Conservation (phyloP, 257 asterid genomes). For the Verbascum thapsus region DNA sequence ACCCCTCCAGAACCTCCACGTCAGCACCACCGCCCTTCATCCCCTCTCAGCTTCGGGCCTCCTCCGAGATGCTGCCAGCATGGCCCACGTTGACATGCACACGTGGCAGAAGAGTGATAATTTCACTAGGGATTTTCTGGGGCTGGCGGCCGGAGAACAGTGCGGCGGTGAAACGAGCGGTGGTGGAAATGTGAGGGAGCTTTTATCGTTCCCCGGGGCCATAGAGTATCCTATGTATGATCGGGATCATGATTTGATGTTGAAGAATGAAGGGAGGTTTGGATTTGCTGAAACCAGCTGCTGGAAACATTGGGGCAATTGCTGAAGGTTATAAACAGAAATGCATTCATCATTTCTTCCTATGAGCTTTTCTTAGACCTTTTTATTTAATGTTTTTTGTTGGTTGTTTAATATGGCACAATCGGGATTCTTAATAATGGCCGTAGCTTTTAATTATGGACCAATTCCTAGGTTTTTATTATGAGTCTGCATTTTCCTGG, state of each 20-base stretch:
- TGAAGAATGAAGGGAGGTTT: constrained; percentile 55
- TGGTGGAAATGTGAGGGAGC: constrained; percentile 30
- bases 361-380: no score
- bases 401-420: no score
- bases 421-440: neutral
- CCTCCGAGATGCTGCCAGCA: constrained; percentile 72
- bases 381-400: no score
- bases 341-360: neutral
- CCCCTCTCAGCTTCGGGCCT: constrained; percentile 74
- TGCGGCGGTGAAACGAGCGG: constrained; percentile 30
- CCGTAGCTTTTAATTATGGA: neutral
- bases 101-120: constrained; percentile 69
- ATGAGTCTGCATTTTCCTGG: neutral
- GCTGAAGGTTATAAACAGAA: constrained; percentile 31
- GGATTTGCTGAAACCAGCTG: constrained; percentile 52
- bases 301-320: constrained; percentile 60
- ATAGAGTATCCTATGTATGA: constrained; percentile 50
- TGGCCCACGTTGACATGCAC: constrained; percentile 69
- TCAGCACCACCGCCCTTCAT: constrained; percentile 21
- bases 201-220: constrained; percentile 47
- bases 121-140: constrained; percentile 77
- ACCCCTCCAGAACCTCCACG: constrained; percentile 29
- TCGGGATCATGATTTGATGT: constrained; percentile 38
- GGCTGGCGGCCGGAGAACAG: constrained; percentile 54
- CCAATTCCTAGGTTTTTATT: neutral